phyloP scores from a whole-genome alignment of 192 early-diverging fungal species.

The Umbelopsis sp. region DNA sequence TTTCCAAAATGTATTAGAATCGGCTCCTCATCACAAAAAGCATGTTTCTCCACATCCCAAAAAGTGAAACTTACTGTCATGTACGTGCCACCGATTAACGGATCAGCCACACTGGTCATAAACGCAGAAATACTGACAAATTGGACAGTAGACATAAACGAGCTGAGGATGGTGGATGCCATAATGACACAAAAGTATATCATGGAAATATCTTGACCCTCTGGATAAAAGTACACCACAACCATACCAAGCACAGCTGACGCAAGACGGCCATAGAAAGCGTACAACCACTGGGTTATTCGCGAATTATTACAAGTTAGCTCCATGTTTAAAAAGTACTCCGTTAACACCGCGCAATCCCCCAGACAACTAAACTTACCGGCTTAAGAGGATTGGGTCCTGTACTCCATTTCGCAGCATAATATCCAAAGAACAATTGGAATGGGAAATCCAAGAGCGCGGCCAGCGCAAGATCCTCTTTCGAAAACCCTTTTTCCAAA shows the following conservation, averaged over 20 bases:
- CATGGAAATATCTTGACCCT: slow-evolving; percentile 58
- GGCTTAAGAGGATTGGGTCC: slow-evolving; percentile 84
- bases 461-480: slow-evolving; percentile 92
- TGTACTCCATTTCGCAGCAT: slow-evolving; percentile 94
- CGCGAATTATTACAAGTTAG: not conserved
- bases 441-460: slow-evolving; percentile 96
- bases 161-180: slow-evolving; percentile 74
- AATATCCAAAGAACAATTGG: slow-evolving; percentile 97
- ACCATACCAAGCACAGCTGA: slow-evolving; percentile 84
- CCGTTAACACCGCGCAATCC: not conserved
- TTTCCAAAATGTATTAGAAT: not conserved
- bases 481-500: slow-evolving; percentile 91
- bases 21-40: too few relatives aligned
- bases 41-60: not conserved
- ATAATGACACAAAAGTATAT: slow-evolving; percentile 83
- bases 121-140: slow-evolving; percentile 96
- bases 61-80: slow-evolving; percentile 63
- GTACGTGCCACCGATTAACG: slow-evolving; percentile 89
- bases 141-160: slow-evolving; percentile 91
- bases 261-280: slow-evolving; percentile 83
- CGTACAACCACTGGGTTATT: slow-evolving; percentile 77
- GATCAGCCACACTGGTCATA: slow-evolving; percentile 94
- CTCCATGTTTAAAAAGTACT: not conserved
- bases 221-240: slow-evolving; percentile 80
- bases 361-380: slow-evolving; percentile 42